Evolutionary conservation across 2,329 filamentous ascomycete genomes (phyloP).

Genomic region (Penicillium hordei): DNA sequence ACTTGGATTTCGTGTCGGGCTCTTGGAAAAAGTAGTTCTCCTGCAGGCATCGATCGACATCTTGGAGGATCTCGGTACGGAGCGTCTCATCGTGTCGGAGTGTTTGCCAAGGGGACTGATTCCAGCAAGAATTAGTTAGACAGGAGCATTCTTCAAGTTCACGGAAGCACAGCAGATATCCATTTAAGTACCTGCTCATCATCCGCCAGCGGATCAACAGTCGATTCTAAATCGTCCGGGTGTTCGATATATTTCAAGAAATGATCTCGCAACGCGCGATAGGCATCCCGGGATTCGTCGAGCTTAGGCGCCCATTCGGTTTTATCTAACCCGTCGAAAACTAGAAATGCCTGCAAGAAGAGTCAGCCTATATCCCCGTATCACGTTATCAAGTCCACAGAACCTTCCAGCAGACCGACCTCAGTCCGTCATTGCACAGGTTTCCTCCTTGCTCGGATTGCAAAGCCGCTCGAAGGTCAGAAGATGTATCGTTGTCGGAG

Average conservation of each 20-base stretch:
- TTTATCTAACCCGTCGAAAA: conserved; percentile 67
- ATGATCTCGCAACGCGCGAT: conserved; percentile 68
- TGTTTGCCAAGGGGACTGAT: conserved; percentile 87
- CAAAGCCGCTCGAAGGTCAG: conserved; percentile 65
- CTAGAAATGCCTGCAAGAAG: conserved; percentile 66
- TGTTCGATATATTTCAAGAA: conserved; percentile 81
- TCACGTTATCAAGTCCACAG: conserved; percentile 14
- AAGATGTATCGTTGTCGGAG: conserved; percentile 52
- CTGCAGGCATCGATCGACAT: conserved; percentile 86
- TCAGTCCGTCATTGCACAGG: conserved; percentile 69
- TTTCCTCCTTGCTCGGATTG: conserved; percentile 59
- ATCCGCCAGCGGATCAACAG: conserved; percentile 81
- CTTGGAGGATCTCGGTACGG: conserved; percentile 86
- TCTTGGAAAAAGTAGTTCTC: conserved; percentile 89
- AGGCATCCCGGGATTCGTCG: conserved; percentile 69
- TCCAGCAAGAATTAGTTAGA: conserved; percentile 23
- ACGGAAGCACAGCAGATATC: not conserved
- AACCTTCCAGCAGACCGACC: conserved; percentile 92
- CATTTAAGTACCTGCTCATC: conserved; percentile 61
- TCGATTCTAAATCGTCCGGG: conserved; percentile 73
- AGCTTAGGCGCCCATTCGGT: conserved; percentile 69
- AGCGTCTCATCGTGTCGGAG: conserved; percentile 79
- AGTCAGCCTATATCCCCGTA: conserved; percentile 23
- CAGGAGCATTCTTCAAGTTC: conserved; percentile 14
- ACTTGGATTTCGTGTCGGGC: conserved; percentile 71